Percentiles rank a stretch among this genome's conserved stretches.
Evolutionary conservation across 140 eudicot species (phyloP).

Genomic region (Stevia rebaudiana): DNA sequence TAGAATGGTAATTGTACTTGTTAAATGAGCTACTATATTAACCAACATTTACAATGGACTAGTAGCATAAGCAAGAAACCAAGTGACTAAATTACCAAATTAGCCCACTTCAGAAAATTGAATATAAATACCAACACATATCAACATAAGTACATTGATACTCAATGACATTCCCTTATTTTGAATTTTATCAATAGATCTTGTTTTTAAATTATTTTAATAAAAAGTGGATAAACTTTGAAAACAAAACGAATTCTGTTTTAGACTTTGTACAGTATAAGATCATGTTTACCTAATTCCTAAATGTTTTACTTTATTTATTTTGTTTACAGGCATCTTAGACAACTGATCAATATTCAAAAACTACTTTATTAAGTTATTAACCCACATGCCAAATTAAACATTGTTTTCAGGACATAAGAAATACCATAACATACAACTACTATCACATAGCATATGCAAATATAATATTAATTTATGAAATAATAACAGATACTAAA

Average conservation of each 20-base stretch:
- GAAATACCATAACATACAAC: neutral
- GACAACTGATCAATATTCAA: neutral
- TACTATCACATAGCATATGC: neutral
- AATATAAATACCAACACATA: neutral
- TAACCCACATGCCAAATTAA: neutral
- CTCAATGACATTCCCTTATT: neutral
- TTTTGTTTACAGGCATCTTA: neutral
- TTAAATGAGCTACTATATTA: neutral
- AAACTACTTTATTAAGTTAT: neutral
- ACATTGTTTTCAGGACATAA: neutral
- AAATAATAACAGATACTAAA: neutral
- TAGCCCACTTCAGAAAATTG: neutral
- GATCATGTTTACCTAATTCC: neutral
- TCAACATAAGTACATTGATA: neutral
- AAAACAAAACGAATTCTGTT: neutral
- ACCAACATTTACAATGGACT: neutral
- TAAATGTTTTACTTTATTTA: no score
- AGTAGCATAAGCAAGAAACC: neutral
- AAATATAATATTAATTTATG: neutral
- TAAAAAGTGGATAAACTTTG: neutral
- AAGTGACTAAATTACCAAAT: neutral
- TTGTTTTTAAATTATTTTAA: no score
- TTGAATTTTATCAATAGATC: neutral
- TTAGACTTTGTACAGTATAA: neutral
- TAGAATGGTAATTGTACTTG: neutral